These are phyloP conservation scores for Monilinia vaccinii-corymbosi DNA, from an alignment of 2,329 filamentous ascomycete species.

Conservation along the genomic window DNA sequence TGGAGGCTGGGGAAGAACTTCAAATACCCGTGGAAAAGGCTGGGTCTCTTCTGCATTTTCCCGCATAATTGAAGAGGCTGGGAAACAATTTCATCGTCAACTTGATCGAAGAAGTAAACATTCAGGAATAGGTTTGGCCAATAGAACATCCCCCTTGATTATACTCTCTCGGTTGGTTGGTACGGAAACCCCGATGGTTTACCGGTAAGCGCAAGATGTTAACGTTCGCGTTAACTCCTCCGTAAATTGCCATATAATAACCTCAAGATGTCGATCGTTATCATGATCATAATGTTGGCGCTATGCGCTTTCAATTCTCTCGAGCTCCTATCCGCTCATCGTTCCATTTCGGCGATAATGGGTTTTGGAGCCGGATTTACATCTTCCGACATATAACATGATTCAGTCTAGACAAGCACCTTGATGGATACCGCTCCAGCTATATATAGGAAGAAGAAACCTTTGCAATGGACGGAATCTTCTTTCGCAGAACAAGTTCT, in stretches of 20 bases:
- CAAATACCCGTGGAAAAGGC: conserved; percentile 12
- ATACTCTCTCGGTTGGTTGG: no score
- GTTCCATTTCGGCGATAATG: neutral
- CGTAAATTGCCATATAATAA: no score
- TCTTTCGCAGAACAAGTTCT: neutral
- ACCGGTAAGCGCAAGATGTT: no score
- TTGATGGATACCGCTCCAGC: neutral
- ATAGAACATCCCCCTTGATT: no score
- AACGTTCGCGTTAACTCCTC: no score
- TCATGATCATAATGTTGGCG: neutral
- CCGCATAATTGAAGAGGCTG: conserved; percentile 14
- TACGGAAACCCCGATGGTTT: no score
- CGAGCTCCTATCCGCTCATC: neutral
- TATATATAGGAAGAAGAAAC: neutral
- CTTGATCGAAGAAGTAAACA: neutral
- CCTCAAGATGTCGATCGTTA: no score
- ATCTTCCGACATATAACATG: neutral
- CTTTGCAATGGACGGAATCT: neutral
- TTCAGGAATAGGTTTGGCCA: neutral
- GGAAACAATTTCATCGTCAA: conserved; percentile 5
- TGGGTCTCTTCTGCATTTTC: conserved; percentile 15
- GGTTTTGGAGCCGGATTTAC: neutral
- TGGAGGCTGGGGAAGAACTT: conserved; percentile 20
- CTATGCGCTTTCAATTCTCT: neutral
- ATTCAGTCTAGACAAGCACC: neutral